Evolutionary conservation across 2,329 filamentous ascomycete species (phyloP).

Genomic region (Colletotrichum lindemuthianum): DNA sequence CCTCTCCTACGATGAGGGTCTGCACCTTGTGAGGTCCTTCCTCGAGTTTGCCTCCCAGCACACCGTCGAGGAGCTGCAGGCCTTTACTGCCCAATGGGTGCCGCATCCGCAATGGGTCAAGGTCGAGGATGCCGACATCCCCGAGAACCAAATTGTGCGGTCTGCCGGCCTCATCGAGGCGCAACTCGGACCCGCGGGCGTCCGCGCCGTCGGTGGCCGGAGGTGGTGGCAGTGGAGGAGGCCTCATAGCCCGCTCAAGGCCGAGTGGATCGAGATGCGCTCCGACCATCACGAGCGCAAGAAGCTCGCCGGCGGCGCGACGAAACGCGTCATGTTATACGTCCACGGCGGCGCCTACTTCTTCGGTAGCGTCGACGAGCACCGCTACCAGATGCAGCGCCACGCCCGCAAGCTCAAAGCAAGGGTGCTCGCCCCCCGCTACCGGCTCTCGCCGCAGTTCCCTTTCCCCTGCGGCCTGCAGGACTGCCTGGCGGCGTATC

Average conservation of each 20-base stretch:
- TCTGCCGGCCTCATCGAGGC: slow-evolving; percentile 75
- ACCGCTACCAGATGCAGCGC: slow-evolving; percentile 97
- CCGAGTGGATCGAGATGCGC: slow-evolving; percentile 97
- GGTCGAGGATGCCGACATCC: slow-evolving; percentile 74
- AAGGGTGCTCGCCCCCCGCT: slow-evolving; percentile 85
- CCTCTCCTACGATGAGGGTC: slow-evolving; percentile 92
- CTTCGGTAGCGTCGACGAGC: slow-evolving; percentile 95
- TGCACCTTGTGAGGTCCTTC: slow-evolving; percentile 88
- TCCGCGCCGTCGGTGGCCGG: slow-evolving; percentile 80
- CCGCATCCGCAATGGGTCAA: slow-evolving; percentile 90
- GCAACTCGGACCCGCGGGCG: slow-evolving; percentile 82
- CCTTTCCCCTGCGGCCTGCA: slow-evolving; percentile 94
- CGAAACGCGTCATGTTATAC: slow-evolving; percentile 88
- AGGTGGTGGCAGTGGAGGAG: slow-evolving; percentile 92
- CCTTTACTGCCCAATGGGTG: slow-evolving; percentile 92
- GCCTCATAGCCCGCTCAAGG: slow-evolving; percentile 72
- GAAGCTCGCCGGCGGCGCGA: slow-evolving; percentile 62
- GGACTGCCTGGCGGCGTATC: slow-evolving; percentile 88
- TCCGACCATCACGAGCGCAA: slow-evolving; percentile 80
- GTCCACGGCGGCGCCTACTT: slow-evolving; percentile 95
- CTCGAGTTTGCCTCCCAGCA: slow-evolving; percentile 86
- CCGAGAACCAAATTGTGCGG: slow-evolving; percentile 68
- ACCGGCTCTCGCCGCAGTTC: slow-evolving; percentile 91
- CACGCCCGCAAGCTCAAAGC: slow-evolving; percentile 95
- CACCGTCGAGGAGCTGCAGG: slow-evolving; percentile 91